Conservation (phyloP, 169 alveolate species). For the Theileria annulata region DNA sequence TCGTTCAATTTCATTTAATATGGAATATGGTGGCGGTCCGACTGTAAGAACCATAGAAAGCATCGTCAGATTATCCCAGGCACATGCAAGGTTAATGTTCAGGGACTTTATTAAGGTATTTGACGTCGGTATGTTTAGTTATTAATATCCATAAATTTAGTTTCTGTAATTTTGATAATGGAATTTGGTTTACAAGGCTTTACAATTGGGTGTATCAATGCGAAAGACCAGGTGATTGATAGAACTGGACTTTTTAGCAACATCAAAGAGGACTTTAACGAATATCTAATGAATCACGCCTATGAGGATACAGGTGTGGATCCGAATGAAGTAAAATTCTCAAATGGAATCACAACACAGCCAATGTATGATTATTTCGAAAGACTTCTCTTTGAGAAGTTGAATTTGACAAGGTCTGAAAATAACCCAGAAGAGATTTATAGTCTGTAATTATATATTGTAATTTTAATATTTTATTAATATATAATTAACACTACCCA, state of each 20-base stretch:
- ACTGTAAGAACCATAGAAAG: slow-evolving; percentile 89
- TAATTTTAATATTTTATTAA: background rate
- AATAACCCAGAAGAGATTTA: slow-evolving; percentile 8
- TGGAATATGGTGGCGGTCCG: slow-evolving; percentile 77
- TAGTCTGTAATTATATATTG: background rate
- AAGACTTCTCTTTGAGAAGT: slow-evolving; percentile 17
- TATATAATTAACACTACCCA: background rate
- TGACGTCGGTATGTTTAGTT: slow-evolving; percentile 75
- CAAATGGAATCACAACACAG: slow-evolving; percentile 37
- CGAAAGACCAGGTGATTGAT: slow-evolving; percentile 30
- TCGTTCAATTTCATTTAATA: slow-evolving; percentile 22
- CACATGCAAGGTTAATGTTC: slow-evolving; percentile 88
- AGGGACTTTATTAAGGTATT: slow-evolving; percentile 71
- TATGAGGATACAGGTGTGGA: background rate
- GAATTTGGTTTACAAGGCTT: slow-evolving; percentile 60
- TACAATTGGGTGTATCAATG: slow-evolving; percentile 32
- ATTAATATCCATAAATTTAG: slow-evolving; percentile 11
- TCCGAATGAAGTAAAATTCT: slow-evolving; percentile 15
- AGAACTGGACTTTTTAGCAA: slow-evolving; percentile 45
- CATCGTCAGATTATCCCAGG: slow-evolving; percentile 88
- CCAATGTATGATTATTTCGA: slow-evolving; percentile 51
- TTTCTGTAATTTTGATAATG: slow-evolving; percentile 50
- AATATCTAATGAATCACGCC: background rate
- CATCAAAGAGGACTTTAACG: slow-evolving; percentile 6
- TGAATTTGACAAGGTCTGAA: slow-evolving; percentile 8